Base-by-base conservation (phyloP, 208 protist genomes). In the Leishmania tarentolae region DNA sequence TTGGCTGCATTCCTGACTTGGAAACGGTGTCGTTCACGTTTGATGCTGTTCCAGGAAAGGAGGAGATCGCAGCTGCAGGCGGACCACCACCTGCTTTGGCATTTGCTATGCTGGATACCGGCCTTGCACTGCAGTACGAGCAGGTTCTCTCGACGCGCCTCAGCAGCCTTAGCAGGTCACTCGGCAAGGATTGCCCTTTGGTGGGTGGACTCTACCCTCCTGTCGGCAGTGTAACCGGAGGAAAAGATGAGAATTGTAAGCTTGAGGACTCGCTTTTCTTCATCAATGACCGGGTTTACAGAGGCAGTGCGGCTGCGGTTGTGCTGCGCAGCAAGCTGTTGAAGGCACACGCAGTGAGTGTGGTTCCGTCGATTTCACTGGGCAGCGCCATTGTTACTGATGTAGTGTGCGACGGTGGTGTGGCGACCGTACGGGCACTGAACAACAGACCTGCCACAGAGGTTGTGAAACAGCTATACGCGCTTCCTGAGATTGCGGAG, bases 1-100 rank as follows among this genome's bases (percentile, higher is more conserved):
- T 97, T 11, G 94, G 94, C 9, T 95, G 90, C 81, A 87, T 97
- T 53, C 91, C 94, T 0, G 94, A 97, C 75, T 86, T 97, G 24
- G 79, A 95, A 63, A 87, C 65, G 13, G 92, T 95, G 59, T 83
- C 87, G 15, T 97, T 97, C 74, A 97, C 94, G 5, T 96, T 97
- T 80, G 94, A 97, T 66, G 84, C 89, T 13, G 78, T 97, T 42
- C 94, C 92, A 1, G 85, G 91, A 2, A 84, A 61, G 50, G 85
- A 91, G 37, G 92, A 97, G 66, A 86, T 97, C 9, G 82, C 86
- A 28, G 86, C 83, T 2, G 4, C 85, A 21, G 75, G 57, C 19
- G 66, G 90, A 37, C 79, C 89, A 17, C 87, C 88, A 35, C 89
- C 94, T 0, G 88, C 83, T 7, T 75, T 89, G n/a, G 92, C 86